Evolutionary conservation across 2,329 filamentous ascomycete species (phyloP), one percentile per base, ranked within the genome.

Genomic region (Nemania serpens): DNA sequence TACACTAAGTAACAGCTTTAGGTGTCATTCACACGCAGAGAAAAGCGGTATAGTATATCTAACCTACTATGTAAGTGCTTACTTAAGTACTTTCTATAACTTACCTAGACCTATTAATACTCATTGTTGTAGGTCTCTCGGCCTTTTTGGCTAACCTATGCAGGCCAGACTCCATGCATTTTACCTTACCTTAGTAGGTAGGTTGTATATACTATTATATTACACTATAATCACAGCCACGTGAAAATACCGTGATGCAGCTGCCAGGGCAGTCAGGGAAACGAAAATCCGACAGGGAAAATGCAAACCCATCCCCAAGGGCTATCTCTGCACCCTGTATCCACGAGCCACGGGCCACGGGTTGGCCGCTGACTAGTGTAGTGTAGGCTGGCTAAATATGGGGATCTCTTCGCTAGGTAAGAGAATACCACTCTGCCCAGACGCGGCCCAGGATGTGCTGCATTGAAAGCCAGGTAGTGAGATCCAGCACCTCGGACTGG

Each of bases 401-500:
- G 57, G 50, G 63, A 58, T 46, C 56, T 55, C 56, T 33, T 49
- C 46, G 46, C 39, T 62, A 60, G 63, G 22, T 22, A 33, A 33
- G 45, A 39, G 22, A 51, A 60, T 63, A 43, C 60, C 41, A 61
- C 61, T 56, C 51, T 61, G 42, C 50, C 25, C 25, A 29, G 25
- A 29, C 25, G 25, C 25, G 25, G 25, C 25, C 59, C 51, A 39
- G 62, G 62, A 58, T 63, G 11, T 63, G 55, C 56, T 58, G 57
- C 61, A 65, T 63, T 55, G 34, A 47, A 59, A 55, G 25, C n/a
- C 36, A 62, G 34, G 55, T 65, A 61, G 56, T 57, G 59, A 61
- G 63, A 61, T 64, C 63, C 63, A 66, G 63, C 61, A 64, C 52
- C 55, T 64, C 50, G 63, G 58, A 54, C 55, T 63, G 63, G 61